Conservation (phyloP, 2,329 filamentous ascomycete species). For the Monosporascus cannonballus region DNA sequence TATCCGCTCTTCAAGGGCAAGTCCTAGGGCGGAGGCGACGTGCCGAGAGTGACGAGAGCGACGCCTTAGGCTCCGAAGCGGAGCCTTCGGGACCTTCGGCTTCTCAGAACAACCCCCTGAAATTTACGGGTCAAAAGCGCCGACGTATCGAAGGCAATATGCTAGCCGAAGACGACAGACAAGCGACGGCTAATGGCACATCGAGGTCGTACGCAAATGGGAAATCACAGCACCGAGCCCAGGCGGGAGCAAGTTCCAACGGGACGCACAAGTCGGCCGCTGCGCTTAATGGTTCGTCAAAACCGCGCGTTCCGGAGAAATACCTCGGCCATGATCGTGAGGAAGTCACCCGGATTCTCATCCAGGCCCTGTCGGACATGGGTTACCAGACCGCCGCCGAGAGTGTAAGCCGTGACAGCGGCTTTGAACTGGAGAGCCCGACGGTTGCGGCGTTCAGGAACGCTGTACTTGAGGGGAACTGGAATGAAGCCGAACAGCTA, state of each 20-base stretch:
- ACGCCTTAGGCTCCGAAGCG: constrained; percentile 9
- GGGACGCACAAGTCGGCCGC: constrained; percentile 39
- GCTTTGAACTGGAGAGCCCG: constrained; percentile 78
- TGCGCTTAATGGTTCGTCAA: constrained; percentile 50
- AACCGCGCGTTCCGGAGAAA: constrained; percentile 21
- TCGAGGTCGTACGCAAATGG: constrained; percentile 52
- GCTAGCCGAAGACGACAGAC: constrained; percentile 52
- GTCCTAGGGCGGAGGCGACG: constrained; percentile 53
- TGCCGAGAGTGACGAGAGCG: constrained; percentile 33
- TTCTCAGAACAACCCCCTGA: constrained; percentile 12
- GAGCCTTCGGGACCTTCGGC: constrained; percentile 17
- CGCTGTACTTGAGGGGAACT: constrained; percentile 74
- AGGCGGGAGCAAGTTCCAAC: constrained; percentile 35
- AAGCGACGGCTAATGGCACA: constrained; percentile 46
- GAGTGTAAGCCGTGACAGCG: constrained; percentile 73
- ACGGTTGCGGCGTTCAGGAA: constrained; percentile 80
- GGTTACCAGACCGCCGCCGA: constrained; percentile 76
- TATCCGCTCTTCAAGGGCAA: constrained; percentile 22
- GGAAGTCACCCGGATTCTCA: constrained; percentile 86
- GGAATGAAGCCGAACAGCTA: constrained; percentile 78
- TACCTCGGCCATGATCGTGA: constrained; percentile 88
- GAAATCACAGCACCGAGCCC: constrained; percentile 39
- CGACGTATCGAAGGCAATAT: constrained; percentile 52
- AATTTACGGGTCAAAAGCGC: constrained; percentile 47
- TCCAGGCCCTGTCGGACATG: constrained; percentile 84